A percentile compares a stretch with the other conserved stretches of the same genome.
Conservation (phyloP, 345 rosid genomes). For the Corymbia maculata region DNA sequence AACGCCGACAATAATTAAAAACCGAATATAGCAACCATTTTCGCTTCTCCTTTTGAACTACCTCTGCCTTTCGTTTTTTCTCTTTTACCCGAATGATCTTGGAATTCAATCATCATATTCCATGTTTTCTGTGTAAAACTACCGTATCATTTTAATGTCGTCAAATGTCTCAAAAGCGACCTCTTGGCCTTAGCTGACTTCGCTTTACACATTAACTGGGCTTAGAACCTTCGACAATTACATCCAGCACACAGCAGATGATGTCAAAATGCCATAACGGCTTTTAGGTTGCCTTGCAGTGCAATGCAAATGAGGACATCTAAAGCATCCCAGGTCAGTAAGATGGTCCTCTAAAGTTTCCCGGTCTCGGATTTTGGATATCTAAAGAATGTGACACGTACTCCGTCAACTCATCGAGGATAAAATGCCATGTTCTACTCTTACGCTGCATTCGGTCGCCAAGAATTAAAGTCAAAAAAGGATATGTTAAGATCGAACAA, state of each 20-base stretch:
- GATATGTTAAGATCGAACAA: neutral
- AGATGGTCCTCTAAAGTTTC: neutral
- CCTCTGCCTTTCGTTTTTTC: neutral
- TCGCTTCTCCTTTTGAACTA: neutral
- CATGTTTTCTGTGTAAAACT: neutral
- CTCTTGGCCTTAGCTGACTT: neutral
- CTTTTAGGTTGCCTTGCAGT: neutral
- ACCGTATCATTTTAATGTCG: neutral
- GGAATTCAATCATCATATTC: fast-evolving
- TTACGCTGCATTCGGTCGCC: neutral
- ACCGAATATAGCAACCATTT: neutral
- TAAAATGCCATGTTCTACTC: neutral
- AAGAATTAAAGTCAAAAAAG: neutral
- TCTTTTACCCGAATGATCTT: neutral
- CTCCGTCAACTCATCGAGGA: neutral
- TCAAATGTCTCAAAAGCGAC: neutral
- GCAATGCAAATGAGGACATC: neutral
- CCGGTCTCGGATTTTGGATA: neutral
- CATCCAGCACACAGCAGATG: neutral
- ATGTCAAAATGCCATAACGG: neutral
- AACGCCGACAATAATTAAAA: neutral
- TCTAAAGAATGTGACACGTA: neutral
- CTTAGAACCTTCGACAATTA: neutral
- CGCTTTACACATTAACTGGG: neutral
- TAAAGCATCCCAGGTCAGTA: neutral